Percentiles rank a stretch among this genome's conserved stretches.
These are phyloP conservation scores for Drosera capensis DNA, from an alignment of 148 eudicot species.

Conservation along the genomic window DNA sequence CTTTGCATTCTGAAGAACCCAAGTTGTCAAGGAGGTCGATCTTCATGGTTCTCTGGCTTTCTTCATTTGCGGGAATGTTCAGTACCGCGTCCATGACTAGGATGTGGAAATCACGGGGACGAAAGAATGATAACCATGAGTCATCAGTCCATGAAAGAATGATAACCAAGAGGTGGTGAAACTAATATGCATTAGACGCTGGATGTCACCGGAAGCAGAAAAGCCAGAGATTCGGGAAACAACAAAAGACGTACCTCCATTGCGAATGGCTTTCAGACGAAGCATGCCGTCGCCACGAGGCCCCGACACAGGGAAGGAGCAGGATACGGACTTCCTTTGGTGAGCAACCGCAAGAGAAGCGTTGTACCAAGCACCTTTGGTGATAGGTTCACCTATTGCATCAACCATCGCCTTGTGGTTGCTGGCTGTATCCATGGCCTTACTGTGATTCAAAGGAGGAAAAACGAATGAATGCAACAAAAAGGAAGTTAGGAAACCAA, in stretches of 20 bases:
- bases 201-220: not conserved
- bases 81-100: slow-evolving; percentile 82
- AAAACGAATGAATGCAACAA: not conserved
- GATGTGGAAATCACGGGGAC: slow-evolving; percentile 63
- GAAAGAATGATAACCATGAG: slow-evolving; percentile 38
- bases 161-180: not conserved
- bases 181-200: not conserved
- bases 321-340: slow-evolving; percentile 70
- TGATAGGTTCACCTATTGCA: slow-evolving; percentile 81
- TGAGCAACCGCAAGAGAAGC: slow-evolving; percentile 88
- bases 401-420: slow-evolving; percentile 35
- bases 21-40: slow-evolving; percentile 34
- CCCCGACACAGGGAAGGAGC: slow-evolving; percentile 86
- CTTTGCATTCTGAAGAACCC: slow-evolving; percentile 27
- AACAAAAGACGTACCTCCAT: slow-evolving; percentile 37
- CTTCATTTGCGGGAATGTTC: slow-evolving; percentile 61
- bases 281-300: slow-evolving; percentile 81
- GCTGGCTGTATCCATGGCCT: slow-evolving; percentile 86
- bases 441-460: slow-evolving; percentile 36
- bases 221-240: slow-evolving; percentile 1
- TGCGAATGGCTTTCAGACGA: slow-evolving; percentile 71
- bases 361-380: slow-evolving; percentile 87
- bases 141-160: slow-evolving; percentile 26
- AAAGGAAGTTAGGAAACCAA: not conserved
- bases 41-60: slow-evolving; percentile 41